Evolutionary conservation across 805 yeast species (phyloP).

Genomic region (Saccharomycopsis fermentans): DNA sequence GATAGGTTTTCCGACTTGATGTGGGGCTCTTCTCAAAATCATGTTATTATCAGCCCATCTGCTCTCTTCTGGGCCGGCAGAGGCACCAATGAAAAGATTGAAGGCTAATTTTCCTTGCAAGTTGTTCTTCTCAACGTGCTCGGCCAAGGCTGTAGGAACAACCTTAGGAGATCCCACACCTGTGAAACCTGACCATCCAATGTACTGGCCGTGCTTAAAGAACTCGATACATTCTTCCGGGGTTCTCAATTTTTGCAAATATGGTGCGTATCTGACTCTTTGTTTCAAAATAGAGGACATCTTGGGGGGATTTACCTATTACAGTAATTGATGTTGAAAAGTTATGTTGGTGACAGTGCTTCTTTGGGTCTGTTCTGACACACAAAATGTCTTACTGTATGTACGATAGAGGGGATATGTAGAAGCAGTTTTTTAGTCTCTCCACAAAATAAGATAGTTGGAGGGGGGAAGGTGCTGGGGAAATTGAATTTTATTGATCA

Average conservation of each 20-base stretch:
- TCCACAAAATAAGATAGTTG: neutral
- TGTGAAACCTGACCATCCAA: conserved; percentile 99
- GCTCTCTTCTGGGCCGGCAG: conserved; percentile 94
- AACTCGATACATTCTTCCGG: conserved; percentile 76
- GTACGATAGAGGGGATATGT: neutral
- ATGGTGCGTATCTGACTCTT: conserved; percentile 86
- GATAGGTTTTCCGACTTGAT: conserved; percentile 96
- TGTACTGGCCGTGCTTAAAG: conserved; percentile 80
- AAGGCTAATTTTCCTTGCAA: conserved; percentile 80
- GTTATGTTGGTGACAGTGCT: neutral
- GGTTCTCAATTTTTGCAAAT: conserved; percentile 65
- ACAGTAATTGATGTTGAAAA: neutral
- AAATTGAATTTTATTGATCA: too few species aligned
- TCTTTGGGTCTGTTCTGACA: neutral
- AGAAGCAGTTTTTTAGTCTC: conserved; percentile 1
- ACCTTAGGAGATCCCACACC: conserved; percentile 98
- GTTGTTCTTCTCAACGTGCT: conserved; percentile 80
- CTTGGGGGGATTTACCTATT: neutral
- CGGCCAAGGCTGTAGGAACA: conserved; percentile 78
- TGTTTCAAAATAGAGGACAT: conserved; percentile 48
- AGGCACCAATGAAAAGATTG: conserved; percentile 93
- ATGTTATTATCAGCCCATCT: conserved; percentile 87
- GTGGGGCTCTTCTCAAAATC: conserved; percentile 90
- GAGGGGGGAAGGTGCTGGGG: too few species aligned
- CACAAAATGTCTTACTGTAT: too few species aligned